Conservation (phyloP, 306 rosid genomes). For the Mucuna pruriens region DNA sequence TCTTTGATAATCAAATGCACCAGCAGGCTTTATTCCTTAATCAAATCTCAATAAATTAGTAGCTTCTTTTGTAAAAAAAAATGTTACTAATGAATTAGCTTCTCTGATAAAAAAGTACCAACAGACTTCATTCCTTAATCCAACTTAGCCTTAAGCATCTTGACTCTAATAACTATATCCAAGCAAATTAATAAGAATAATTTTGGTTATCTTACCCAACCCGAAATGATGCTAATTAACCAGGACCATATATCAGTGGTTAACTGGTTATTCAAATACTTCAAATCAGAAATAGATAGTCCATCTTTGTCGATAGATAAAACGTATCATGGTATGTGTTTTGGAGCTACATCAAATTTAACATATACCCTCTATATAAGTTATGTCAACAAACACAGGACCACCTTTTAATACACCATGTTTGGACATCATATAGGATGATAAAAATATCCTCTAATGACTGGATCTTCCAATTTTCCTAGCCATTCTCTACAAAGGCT, state of each 20-base stretch:
- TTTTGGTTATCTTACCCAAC: background rate
- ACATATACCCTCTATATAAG: too few species aligned
- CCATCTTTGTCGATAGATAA: slow-evolving; percentile 21
- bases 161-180: slow-evolving; percentile 19
- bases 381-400: too few species aligned
- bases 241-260: background rate
- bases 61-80: too few species aligned
- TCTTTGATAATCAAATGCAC: too few species aligned
- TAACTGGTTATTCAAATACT: background rate
- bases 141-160: slow-evolving; percentile 27
- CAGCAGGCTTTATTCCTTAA: too few species aligned
- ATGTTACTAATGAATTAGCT: too few species aligned
- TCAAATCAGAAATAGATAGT: background rate
- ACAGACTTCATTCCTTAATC: slow-evolving; percentile 4
- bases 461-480: slow-evolving; percentile 68
- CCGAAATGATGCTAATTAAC: background rate
- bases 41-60: too few species aligned
- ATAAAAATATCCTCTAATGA: slow-evolving; percentile 58
- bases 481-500: too few species aligned
- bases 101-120: slow-evolving; percentile 9
- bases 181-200: background rate
- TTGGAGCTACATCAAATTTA: too few species aligned
- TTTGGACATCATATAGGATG: too few species aligned
- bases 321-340: too few species aligned
- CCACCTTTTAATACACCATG: too few species aligned